These are phyloP conservation scores for Lipomyces yamadae DNA, from an alignment of 805 yeast genomes.

Conservation along the genomic window DNA sequence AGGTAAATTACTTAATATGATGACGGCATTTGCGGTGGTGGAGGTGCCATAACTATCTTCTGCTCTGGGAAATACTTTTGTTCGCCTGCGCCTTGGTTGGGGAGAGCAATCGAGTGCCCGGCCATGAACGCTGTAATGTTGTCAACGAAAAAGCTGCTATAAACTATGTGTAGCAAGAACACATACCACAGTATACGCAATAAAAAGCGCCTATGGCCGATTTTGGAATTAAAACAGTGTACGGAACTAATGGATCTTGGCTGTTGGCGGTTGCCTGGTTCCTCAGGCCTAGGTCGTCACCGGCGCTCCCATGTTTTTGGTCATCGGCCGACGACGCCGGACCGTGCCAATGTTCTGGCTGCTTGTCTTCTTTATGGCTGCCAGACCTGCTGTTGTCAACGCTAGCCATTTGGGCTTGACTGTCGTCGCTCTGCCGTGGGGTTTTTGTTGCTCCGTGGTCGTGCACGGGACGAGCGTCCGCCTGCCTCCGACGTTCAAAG, in stretches of 20 bases:
- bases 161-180: not conserved
- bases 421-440: not conserved
- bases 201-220: not conserved
- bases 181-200: not conserved
- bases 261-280: not conserved
- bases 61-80: not conserved
- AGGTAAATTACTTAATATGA: not conserved
- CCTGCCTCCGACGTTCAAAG: not conserved
- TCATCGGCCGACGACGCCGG: not conserved
- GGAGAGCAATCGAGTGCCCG: not conserved
- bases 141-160: not conserved
- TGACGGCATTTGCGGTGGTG: not conserved
- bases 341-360: not conserved
- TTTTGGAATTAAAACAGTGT: constrained; percentile 5
- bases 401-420: not conserved
- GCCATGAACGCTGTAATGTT: constrained; percentile 9
- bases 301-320: not conserved
- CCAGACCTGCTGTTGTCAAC: not conserved
- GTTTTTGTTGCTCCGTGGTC: not conserved
- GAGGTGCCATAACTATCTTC: not conserved
- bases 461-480: not conserved
- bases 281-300: not conserved
- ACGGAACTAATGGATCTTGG: constrained; percentile 6
- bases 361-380: not conserved
- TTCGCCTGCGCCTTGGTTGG: not conserved